Percentiles rank a stretch among this genome's conserved stretches.
phyloP scores from a whole-genome alignment of 2,329 filamentous ascomycete species.

The Botrytis byssoidea region DNA sequence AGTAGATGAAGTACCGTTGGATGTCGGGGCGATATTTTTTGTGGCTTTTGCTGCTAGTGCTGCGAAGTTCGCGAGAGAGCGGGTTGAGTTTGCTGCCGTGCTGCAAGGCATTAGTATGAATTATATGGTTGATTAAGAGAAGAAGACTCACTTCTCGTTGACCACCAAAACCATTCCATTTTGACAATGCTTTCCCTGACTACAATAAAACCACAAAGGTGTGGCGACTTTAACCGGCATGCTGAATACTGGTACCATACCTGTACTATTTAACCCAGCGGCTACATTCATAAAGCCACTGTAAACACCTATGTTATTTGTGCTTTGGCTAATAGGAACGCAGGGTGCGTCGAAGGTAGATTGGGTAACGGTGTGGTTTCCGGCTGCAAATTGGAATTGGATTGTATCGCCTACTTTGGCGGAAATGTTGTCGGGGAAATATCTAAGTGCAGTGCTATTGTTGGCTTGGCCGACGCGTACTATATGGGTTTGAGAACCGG shows the following conservation, averaged over 20 bases:
- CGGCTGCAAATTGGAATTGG: conserved; percentile 64
- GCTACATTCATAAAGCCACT: conserved; percentile 66
- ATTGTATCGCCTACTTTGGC: conserved; percentile 63
- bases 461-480: conserved; percentile 58
- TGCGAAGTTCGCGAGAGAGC: conserved; percentile 47
- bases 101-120: conserved; percentile 24
- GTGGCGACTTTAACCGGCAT: conserved; percentile 66
- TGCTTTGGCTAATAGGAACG: conserved; percentile 52
- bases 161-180: conserved; percentile 44
- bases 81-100: conserved; percentile 48
- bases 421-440: conserved; percentile 63
- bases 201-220: conserved; percentile 79
- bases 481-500: conserved; percentile 52
- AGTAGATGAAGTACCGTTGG: conserved; percentile 17
- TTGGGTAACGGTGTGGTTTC: conserved; percentile 79
- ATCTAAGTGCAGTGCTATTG: conserved; percentile 49
- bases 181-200: conserved; percentile 71
- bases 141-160: conserved; percentile 49
- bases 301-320: conserved; percentile 58
- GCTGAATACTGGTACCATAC: conserved; percentile 65
- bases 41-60: conserved; percentile 41
- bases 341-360: conserved; percentile 73
- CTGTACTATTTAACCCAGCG: conserved; percentile 47
- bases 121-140: neutral
- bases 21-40: conserved; percentile 43